Base-by-base conservation (phyloP, 169 alveolate species). In the Eimeria praecox region DNA sequence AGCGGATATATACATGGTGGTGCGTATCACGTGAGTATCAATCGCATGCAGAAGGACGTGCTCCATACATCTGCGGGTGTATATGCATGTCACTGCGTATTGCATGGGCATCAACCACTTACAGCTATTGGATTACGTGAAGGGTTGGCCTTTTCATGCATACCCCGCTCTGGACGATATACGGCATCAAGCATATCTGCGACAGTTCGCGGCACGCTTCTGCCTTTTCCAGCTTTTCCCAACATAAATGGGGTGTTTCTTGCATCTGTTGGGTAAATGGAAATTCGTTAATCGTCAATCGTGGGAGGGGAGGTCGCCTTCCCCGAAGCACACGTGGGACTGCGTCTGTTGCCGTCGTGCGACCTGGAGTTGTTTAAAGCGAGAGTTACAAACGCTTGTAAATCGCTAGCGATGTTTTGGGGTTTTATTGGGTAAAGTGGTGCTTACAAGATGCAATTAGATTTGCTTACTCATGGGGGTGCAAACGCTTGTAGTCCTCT, bases 161-260 rank as follows among this genome's bases (percentile, higher is more conserved):
- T 24, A 66, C 78, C n/a, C 46, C 5, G 33, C 78, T 66, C 4
- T 4, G n/a, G 78, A 44, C 78, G n/a, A 24, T 66, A 66, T 33
- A 24, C 24, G 42, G 27, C 6, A 5, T 66, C 3, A 0, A 30
- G 46, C 46, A 33, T 33, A 30, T 66, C 10, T 66, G 78, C 42
- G 78, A 66, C 78, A 66, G 78, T 10, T 66, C 78, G 78, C 78
- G 33, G 78, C 78, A 66, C 78, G 78, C 27, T 66, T 33, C 78
- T 66, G 78, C 78, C 78, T 66, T 66, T 14, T 24, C 78, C 78
- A 44, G 22, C 8, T 33, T 66, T 33, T 66, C 46, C 46, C 78
- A 66, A 66, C 46, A 66, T 30, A 9, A 66, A 24, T n/a, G 16
- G 78, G 46, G 78, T 20, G n/a, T n/a, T 66, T 16, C 78, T 30